A percentile compares a stretch with the other conserved stretches of the same genome.
phyloP scores from a whole-genome alignment of 495 filamentous ascomycete genomes.

The Acidiella bohemica region DNA sequence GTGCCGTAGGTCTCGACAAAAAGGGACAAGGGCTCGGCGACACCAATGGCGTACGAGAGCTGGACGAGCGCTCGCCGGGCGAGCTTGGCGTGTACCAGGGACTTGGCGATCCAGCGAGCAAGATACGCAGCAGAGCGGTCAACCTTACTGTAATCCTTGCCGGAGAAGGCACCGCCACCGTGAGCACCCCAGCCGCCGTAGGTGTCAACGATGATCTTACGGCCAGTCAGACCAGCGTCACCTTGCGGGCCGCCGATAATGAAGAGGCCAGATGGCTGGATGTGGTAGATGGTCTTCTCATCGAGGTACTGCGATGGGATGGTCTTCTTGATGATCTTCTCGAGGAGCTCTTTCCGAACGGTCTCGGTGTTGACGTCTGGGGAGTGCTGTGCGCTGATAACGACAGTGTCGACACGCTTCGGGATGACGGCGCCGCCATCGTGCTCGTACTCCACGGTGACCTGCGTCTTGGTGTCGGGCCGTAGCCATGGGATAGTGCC shows the following conservation, averaged over 20 bases:
- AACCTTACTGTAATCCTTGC: conserved; percentile 99
- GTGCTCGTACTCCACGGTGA: conserved; percentile 96
- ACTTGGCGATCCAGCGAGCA: conserved; percentile 97
- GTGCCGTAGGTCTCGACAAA: conserved; percentile 82
- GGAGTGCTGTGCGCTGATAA: conserved; percentile 90
- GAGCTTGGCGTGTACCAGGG: conserved; percentile 75
- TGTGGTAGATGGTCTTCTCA: conserved; percentile 86
- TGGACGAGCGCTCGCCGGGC: conserved; percentile 87
- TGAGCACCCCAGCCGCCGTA: conserved; percentile 99
- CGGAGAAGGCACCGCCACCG: conserved; percentile 99
- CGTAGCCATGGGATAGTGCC: conserved; percentile 86
- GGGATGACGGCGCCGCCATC: conserved; percentile 90
- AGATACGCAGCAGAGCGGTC: conserved; percentile 96
- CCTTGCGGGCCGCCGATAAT: conserved; percentile 98
- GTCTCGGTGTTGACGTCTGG: conserved; percentile 80
- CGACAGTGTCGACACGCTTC: conserved; percentile 85
- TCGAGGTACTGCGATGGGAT: conserved; percentile 87
- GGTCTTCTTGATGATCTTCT: conserved; percentile 91
- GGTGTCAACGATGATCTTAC: conserved; percentile 99
- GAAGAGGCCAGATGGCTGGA: conserved; percentile 96
- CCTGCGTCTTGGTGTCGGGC: conserved; percentile 98
- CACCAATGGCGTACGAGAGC: conserved; percentile 98
- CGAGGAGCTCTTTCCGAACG: conserved; percentile 85
- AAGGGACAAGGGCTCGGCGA: conserved; percentile 86
- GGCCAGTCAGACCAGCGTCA: conserved; percentile 95